Evolutionary conservation across 2,329 filamentous ascomycete genomes (phyloP).

Genomic region (Fusarium bulbicola): DNA sequence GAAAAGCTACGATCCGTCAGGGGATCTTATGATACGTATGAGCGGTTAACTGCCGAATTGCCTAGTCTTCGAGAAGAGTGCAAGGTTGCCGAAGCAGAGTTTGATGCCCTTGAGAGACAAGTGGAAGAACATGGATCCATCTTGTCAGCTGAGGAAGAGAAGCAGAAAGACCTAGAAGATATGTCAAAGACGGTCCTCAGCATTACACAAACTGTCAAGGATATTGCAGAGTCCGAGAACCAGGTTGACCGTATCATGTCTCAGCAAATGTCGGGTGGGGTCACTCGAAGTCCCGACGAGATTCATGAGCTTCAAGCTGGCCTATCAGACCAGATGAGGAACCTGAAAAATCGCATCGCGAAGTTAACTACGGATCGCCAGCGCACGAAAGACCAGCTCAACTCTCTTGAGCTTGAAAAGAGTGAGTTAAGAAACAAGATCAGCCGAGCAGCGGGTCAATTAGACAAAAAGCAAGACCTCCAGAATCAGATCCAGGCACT

Average conservation of each 20-base stretch:
- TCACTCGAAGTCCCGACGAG: constrained; percentile 78
- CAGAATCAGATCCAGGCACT: constrained; percentile 77
- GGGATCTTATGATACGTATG: constrained; percentile 77
- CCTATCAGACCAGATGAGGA: constrained; percentile 73
- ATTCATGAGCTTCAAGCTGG: constrained; percentile 80
- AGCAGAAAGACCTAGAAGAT: constrained; percentile 77
- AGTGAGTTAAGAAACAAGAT: constrained; percentile 80
- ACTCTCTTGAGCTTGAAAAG: constrained; percentile 77
- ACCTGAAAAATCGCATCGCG: constrained; percentile 68
- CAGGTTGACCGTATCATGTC: constrained; percentile 80
- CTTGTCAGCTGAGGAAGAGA: constrained; percentile 71
- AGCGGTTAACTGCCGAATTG: constrained; percentile 75
- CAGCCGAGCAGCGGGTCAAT: constrained; percentile 72
- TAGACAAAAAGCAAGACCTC: constrained; percentile 83
- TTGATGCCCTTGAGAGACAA: constrained; percentile 65
- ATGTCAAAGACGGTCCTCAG: constrained; percentile 79
- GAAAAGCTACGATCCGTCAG: constrained; percentile 69
- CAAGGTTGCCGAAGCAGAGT: constrained; percentile 68
- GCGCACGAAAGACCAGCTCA: constrained; percentile 73
- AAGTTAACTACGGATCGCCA: constrained; percentile 78
- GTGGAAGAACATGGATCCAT: constrained; percentile 74
- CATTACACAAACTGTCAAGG: constrained; percentile 76
- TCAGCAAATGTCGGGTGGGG: constrained; percentile 75
- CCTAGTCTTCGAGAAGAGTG: constrained; percentile 73
- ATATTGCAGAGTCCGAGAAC: constrained; percentile 74